Evolutionary conservation across 2,329 filamentous ascomycete genomes (phyloP), one percentile per base, ranked within the genome.

Genomic region (Trichoderma citrinoviride): DNA sequence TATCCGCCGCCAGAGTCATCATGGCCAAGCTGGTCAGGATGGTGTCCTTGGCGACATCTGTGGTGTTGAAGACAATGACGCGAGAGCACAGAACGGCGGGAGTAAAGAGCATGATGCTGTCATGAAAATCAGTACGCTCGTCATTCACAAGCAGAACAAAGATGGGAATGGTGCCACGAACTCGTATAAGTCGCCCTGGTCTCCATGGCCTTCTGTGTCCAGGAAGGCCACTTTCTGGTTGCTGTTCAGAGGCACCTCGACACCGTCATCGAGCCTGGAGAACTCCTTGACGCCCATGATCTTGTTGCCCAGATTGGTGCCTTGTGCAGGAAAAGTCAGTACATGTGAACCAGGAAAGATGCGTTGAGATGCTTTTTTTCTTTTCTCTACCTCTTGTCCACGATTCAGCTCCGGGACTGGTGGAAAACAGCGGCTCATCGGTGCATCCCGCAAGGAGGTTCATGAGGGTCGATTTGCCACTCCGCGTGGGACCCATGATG

Each of bases 161-260:
- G 25, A 29, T 27, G 15, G 10, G 2, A n/a, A 4, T 17, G 40
- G 17, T 12, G 60, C 49, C 25, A 62, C 60, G 25, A 46, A 62
- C 60, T 62, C 60, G 47, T 62, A 62, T 37, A 62, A 54, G 49
- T 62, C 60, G n/a, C 60, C 60, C 49, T 62, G 60, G 49, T 62
- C 60, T 44, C 60, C 60, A 23, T 62, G 60, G 40, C 60, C 60
- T 54, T 62, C 60, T 3, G 60, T 62, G 49, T 62, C 60, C 12
- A 62, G 49, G 40, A 62, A 62, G 43, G 60, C 60, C 3, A 62
- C 60, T 21, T 50, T 29, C 8, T 62, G 60, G 2, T 49, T 29
- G 25, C 17, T 41, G 12, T 33, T 27, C 19, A 49, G n/a, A 6
- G 60, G 49, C 40, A 62, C 49, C 40, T 62, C 60, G n/a, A 54